Conservation (phyloP, 805 yeast species). For the Pichia scutulata region DNA sequence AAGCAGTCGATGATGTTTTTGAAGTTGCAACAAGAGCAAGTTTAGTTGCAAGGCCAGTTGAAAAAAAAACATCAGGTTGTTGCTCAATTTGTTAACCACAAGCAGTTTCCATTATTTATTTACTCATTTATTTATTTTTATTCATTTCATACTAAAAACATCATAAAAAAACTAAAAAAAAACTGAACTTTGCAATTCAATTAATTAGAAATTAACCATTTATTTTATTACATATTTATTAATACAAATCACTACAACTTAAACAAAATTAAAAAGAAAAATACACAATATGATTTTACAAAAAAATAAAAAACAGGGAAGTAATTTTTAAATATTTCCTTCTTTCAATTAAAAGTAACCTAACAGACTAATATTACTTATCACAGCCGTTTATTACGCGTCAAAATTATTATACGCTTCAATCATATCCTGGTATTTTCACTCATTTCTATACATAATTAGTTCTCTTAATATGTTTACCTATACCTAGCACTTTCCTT, state of each 20-base stretch:
- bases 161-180: not conserved
- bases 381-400: not conserved
- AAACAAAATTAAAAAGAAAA: not conserved
- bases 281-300: not conserved
- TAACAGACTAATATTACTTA: not conserved
- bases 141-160: not conserved
- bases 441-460: not conserved
- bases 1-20: constrained; percentile 90
- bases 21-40: constrained; percentile 87
- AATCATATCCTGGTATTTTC: not conserved
- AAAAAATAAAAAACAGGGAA: not conserved
- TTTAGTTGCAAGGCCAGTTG: constrained; percentile 45
- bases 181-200: no score
- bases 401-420: not conserved
- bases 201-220: not conserved
- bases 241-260: not conserved
- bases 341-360: not conserved
- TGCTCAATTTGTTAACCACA: constrained; percentile 29
- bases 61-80: constrained; percentile 34
- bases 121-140: not conserved
- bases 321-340: not conserved
- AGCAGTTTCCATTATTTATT: not conserved
- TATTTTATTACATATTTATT: not conserved
- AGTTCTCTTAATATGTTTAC: not conserved
- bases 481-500: not conserved